Evolutionary conservation across 1,284 basidiomycete genomes (phyloP), one percentile per base, ranked within the genome.

Genomic region (Ceratobasidium papillatum): DNA sequence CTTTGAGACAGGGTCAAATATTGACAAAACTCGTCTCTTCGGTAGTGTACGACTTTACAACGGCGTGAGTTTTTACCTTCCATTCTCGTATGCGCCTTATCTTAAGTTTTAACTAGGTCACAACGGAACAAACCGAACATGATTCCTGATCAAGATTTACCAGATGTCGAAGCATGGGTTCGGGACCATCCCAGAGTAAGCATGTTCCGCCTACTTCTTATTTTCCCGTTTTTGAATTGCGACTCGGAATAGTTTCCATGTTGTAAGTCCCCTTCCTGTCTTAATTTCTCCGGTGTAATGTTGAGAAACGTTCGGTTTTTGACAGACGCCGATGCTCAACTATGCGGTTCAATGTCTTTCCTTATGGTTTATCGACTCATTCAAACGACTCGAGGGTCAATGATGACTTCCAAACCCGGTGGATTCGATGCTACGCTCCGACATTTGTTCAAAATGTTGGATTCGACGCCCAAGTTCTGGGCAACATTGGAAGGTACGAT

Each of bases 31-130:
- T 41, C 9, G 9, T 71, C 12, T 54, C 22, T 47, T 22, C 8
- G n/a, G 45, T 25, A 72, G 69, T 72, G 36, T 73, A 73, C 25
- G 71, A 73, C 36, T 62, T 73, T 52, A 73, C 71, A 1, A 73
- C 71, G 30, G 71, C 71, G 71, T 73, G 51, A 73, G 71, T 73
- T n/a, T n/a, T n/a, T n/a, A n/a, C n/a, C n/a, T n/a, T n/a, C n/a
- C n/a, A n/a, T n/a, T n/a, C n/a, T n/a, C n/a, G n/a, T n/a, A n/a
- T n/a, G n/a, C n/a, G n/a, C n/a, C n/a, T n/a, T n/a, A n/a, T n/a
- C n/a, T n/a, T n/a, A n/a, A n/a, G n/a, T n/a, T n/a, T n/a, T n/a
- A n/a, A n/a, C 30, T 30, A 72, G 71, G n/a, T 72, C 69, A n/a
- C 69, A 72, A 41, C 38, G 71, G 22, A 73, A 73, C 36, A 73